Evolutionary conservation across 345 rosid genomes (phyloP), one percentile per base, ranked within the genome.

Genomic region (Citrus reticulata): DNA sequence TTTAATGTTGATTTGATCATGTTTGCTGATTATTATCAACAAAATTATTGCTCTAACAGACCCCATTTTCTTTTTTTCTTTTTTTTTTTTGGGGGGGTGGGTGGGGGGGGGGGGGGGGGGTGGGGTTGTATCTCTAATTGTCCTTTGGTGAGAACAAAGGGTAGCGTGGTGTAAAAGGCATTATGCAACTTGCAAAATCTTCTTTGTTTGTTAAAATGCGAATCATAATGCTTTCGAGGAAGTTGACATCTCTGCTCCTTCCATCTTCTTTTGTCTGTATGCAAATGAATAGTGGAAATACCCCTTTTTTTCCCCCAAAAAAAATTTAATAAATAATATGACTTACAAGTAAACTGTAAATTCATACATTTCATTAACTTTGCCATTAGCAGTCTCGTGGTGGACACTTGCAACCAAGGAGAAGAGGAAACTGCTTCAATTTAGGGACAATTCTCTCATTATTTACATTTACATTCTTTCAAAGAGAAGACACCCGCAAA

Each of bases 401-500:
- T 63, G 22, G 16, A 63, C 40, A 64, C 32, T 64, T 64, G 68
- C 68, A 6, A 16, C n/a, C 0, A 30, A 34, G 42, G 25, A 19
- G 25, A 65, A 32, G 13, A 19, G 42, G 69, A 17, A 19, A 17
- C 42, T 19, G 69, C 42, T 4, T 17, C 8, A 19, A 19, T 19
- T 35, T 35, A 6, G 37, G 37, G 37, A 35, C 37, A 35, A 35
- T 34, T 34, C 42, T 63, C 22, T 30, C 70, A 25, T 75, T 63
- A 63, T 75, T 64, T 75, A 42, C 61, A 75, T n/a, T 64, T 63
- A 20, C 60, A 62, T 29, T 54, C 58, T 51, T 51, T 19, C 79
- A 58, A 58, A 57, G 55, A 64, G 2, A 51, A 63, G 46, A n/a
- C 20, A 17, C 22, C 58, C 22, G 16, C 67, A 72, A n/a, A 71